phyloP scores from a whole-genome alignment of 2,329 filamentous ascomycete genomes.

The Grosmannia penicillata region DNA sequence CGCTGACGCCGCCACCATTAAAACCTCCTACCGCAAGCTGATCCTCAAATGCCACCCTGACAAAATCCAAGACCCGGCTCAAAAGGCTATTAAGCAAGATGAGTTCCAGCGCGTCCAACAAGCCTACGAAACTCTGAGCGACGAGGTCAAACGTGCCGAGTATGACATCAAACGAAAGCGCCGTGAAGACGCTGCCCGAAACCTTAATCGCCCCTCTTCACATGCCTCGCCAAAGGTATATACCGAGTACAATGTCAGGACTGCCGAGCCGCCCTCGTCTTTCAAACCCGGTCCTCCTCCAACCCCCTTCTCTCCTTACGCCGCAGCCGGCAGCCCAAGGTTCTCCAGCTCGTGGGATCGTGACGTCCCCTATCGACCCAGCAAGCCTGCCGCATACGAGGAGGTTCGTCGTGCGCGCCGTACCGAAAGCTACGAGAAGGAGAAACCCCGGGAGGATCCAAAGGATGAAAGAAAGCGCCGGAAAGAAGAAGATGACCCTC shows the following conservation, averaged over 20 bases:
- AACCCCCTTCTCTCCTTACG: slow-evolving; percentile 12
- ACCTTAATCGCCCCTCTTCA: slow-evolving; percentile 24
- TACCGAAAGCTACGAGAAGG: slow-evolving; percentile 28
- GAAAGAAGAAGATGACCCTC: slow-evolving; percentile 17
- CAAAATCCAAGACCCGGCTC: slow-evolving; percentile 65
- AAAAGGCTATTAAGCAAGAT: slow-evolving; percentile 66
- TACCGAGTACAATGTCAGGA: slow-evolving; percentile 30
- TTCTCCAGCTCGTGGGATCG: slow-evolving; percentile 32
- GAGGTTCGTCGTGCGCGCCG: slow-evolving; percentile 26
- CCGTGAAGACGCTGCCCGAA: slow-evolving; percentile 32
- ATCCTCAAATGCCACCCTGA: slow-evolving; percentile 83
- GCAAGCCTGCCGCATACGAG: slow-evolving; percentile 28
- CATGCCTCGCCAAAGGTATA: slow-evolving; percentile 23
- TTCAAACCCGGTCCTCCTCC: slow-evolving; percentile 22
- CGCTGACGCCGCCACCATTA: slow-evolving; percentile 57
- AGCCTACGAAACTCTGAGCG: slow-evolving; percentile 79
- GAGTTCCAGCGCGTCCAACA: slow-evolving; percentile 88
- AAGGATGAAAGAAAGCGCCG: slow-evolving; percentile 16
- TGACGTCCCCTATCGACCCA: slow-evolving; percentile 21
- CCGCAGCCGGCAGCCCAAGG: slow-evolving; percentile 21
- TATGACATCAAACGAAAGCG: slow-evolving; percentile 84
- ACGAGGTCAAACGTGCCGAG: slow-evolving; percentile 54
- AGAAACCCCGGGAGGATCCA: slow-evolving; percentile 13
- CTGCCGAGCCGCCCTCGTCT: slow-evolving; percentile 31
- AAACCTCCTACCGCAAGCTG: slow-evolving; percentile 69